phyloP scores from a whole-genome alignment of 2,329 filamentous ascomycete genomes.

The Alternaria sp. region DNA sequence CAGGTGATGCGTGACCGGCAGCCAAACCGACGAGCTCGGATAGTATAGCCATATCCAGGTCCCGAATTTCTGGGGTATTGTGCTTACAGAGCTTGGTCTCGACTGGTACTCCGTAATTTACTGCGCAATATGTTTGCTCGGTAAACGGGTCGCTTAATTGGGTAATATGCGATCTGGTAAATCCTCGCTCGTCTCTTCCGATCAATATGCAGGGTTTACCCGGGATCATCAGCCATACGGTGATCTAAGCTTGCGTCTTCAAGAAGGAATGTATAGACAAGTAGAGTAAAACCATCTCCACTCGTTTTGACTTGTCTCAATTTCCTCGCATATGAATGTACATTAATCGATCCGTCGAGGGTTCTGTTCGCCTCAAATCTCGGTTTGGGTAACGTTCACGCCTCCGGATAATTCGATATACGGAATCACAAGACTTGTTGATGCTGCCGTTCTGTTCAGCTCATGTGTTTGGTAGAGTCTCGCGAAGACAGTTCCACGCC shows the following conservation, averaged over 20 bases:
- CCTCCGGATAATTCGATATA: slow-evolving; percentile 23
- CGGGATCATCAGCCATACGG: slow-evolving; percentile 19
- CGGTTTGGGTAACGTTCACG: slow-evolving; percentile 4
- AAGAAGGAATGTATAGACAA: slow-evolving; percentile 11
- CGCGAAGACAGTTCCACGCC: slow-evolving; percentile 4
- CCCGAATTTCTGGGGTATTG: slow-evolving; percentile 26
- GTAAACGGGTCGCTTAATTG: slow-evolving; percentile 38
- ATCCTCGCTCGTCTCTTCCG: slow-evolving; percentile 25
- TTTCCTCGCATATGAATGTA: slow-evolving; percentile 26
- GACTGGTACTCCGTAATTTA: slow-evolving; percentile 40
- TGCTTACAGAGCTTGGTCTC: slow-evolving; percentile 46
- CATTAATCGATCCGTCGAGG: slow-evolving; percentile 25
- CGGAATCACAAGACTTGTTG: slow-evolving; percentile 5
- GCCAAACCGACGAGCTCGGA: slow-evolving; percentile 8
- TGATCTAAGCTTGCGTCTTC: slow-evolving; percentile 14
- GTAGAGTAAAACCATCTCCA: slow-evolving; percentile 14
- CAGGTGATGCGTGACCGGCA: slow-evolving; percentile 29
- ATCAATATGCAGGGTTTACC: slow-evolving; percentile 28
- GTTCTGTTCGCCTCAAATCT: slow-evolving; percentile 13
- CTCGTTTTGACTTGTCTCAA: slow-evolving; percentile 12
- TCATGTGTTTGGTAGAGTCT: not conserved
- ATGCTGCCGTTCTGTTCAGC: not conserved
- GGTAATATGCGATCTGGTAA: slow-evolving; percentile 37
- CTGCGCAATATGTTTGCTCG: slow-evolving; percentile 29
- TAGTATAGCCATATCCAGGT: slow-evolving; percentile 11